phyloP scores from a whole-genome alignment of 805 yeast genomes.

The Naumovozyma castellii region DNA sequence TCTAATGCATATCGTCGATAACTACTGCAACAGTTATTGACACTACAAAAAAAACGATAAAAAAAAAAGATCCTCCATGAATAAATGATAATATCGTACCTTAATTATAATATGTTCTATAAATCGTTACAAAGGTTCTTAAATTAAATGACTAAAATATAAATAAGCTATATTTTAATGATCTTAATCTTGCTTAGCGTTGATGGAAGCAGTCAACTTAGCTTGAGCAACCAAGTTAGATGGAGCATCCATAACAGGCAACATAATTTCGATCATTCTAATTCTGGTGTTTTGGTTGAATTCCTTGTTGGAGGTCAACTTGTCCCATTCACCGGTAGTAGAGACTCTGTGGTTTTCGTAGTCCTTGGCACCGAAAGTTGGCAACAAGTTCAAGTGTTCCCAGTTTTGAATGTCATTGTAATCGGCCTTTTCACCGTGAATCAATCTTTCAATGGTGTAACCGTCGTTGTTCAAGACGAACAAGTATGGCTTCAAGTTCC shows the following conservation, averaged over 20 bases:
- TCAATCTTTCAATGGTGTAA: conserved; percentile 66
- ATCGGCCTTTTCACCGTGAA: conserved; percentile 56
- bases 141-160: conserved; percentile 1
- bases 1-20: no score
- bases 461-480: conserved; percentile 65
- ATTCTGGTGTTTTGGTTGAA: conserved; percentile 50
- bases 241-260: conserved; percentile 65
- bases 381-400: conserved; percentile 51
- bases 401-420: conserved; percentile 63
- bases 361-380: conserved; percentile 40
- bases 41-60: no score
- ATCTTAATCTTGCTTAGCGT: conserved; percentile 30
- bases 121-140: background rate
- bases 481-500: conserved; percentile 58
- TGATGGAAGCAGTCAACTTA: conserved; percentile 44
- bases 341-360: conserved; percentile 47
- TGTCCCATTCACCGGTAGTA: conserved; percentile 50
- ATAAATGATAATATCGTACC: background rate
- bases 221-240: conserved; percentile 58
- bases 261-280: conserved; percentile 58
- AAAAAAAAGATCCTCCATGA: no score
- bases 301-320: conserved; percentile 36
- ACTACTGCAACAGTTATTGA: no score
- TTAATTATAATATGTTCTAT: background rate
- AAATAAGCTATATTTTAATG: conserved; percentile 2